Conservation (phyloP, 257 asterid species). For the Solanum gandarillasii region DNA sequence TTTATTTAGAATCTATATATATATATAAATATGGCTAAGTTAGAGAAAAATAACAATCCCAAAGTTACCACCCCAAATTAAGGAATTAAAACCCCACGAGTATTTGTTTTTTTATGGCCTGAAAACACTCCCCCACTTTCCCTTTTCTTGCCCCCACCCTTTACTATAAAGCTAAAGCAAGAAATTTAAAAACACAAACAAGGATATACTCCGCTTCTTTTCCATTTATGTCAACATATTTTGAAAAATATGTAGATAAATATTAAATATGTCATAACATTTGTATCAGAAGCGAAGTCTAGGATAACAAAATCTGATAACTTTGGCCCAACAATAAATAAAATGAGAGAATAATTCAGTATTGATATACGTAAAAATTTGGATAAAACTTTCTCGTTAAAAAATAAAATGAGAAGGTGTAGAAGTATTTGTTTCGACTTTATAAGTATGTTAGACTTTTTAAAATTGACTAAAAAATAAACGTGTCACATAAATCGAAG, state of each 20-base stretch:
- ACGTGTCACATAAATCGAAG: not conserved
- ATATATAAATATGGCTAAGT: not conserved
- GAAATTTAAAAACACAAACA: not conserved
- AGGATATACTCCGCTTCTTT: not conserved
- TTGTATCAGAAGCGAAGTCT: too few relatives aligned
- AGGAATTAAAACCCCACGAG: constrained; percentile 50
- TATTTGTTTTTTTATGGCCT: constrained; percentile 25
- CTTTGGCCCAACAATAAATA: not conserved
- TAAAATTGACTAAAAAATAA: not conserved
- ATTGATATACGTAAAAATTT: too few relatives aligned
- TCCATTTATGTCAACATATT: not conserved
- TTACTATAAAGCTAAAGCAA: constrained; percentile 25
- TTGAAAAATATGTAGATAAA: not conserved
- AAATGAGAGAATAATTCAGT: not conserved
- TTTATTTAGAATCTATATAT: not conserved
- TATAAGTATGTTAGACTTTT: not conserved
- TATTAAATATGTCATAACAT: not conserved
- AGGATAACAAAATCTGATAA: not conserved
- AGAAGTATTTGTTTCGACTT: not conserved
- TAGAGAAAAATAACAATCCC: constrained; percentile 2
- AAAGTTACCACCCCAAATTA: constrained; percentile 38
- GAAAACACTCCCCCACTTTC: constrained; percentile 26
- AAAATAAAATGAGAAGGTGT: not conserved
- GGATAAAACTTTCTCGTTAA: not conserved
- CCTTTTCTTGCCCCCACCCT: constrained; percentile 23